A percentile compares a stretch with the other conserved stretches of the same genome.
These are phyloP conservation scores for Sordariomycetes sp. DNA, from an alignment of 2,329 filamentous ascomycete species.

Conservation along the genomic window DNA sequence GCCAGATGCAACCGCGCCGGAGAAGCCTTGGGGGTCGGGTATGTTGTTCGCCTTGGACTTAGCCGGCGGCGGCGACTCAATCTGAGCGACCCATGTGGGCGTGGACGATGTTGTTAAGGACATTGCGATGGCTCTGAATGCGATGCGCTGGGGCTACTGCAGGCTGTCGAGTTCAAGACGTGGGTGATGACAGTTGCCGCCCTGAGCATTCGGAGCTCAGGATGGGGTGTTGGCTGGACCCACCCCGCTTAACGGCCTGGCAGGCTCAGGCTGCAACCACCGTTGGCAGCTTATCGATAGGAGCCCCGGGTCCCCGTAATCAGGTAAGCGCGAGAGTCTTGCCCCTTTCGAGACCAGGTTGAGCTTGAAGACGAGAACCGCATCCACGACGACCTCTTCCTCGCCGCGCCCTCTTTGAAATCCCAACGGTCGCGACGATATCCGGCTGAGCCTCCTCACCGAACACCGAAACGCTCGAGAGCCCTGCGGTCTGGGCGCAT, in stretches of 20 bases:
- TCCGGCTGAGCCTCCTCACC: too few relatives aligned
- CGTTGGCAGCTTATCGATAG: conserved; percentile 6
- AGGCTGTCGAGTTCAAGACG: not conserved
- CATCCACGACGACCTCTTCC: not conserved
- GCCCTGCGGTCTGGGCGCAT: not conserved
- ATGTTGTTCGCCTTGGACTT: conserved; percentile 61
- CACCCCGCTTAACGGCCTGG: conserved; percentile 6
- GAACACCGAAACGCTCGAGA: too few relatives aligned
- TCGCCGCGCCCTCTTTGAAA: not conserved
- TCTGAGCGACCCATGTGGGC: conserved; percentile 76
- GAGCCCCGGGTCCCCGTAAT: too few relatives aligned
- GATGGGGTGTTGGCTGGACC: conserved; percentile 1
- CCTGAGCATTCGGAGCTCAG: too few relatives aligned
- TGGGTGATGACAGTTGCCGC: not conserved
- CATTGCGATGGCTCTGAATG: conserved; percentile 8
- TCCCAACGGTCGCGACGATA: not conserved
- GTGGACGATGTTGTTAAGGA: conserved; percentile 19
- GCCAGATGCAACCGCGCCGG: conserved; percentile 39
- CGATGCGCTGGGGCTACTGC: not conserved
- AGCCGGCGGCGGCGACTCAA: conserved; percentile 59
- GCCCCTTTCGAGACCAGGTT: conserved; percentile 1
- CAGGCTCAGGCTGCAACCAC: too few relatives aligned
- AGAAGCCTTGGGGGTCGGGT: conserved; percentile 81
- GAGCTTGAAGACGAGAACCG: conserved; percentile 1
- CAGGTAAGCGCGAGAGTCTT: too few relatives aligned